These are phyloP conservation scores for Ramichloridium luteum DNA, from an alignment of 2,329 filamentous ascomycete species.

Conservation along the genomic window DNA sequence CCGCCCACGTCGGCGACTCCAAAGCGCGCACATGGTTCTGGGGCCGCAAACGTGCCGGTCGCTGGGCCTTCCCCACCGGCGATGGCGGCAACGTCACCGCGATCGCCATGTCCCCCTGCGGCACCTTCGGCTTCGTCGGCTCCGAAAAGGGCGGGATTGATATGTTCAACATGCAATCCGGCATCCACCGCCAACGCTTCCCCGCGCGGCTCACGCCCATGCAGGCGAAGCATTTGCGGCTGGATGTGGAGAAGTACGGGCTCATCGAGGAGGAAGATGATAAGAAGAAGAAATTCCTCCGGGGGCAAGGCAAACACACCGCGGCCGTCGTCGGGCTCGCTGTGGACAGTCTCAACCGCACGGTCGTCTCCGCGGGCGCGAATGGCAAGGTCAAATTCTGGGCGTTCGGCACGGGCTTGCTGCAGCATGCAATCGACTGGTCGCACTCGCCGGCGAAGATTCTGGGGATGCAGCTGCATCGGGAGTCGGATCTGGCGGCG, in stretches of 20 bases:
- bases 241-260: conserved; percentile 35
- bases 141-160: conserved; percentile 74
- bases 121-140: conserved; percentile 84
- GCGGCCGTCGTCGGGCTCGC: conserved; percentile 74
- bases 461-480: conserved; percentile 66
- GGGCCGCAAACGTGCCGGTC: conserved; percentile 82
- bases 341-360: conserved; percentile 80
- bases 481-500: conserved; percentile 71
- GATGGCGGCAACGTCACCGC: conserved; percentile 72
- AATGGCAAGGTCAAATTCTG: conserved; percentile 97
- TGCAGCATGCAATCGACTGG: conserved; percentile 76
- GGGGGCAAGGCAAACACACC: conserved; percentile 59
- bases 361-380: conserved; percentile 70
- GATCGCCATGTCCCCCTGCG: conserved; percentile 80
- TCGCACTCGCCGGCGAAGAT: conserved; percentile 60
- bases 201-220: conserved; percentile 65
- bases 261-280: conserved; percentile 33
- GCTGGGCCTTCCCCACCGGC: conserved; percentile 82
- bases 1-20: conserved; percentile 74
- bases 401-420: conserved; percentile 76
- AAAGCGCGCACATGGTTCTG: conserved; percentile 95
- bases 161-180: conserved; percentile 95
- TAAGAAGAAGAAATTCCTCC: conserved; percentile 29
- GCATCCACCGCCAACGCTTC: conserved; percentile 75
- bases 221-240: conserved; percentile 63